These are phyloP conservation scores for Yarrowia porcina DNA, from an alignment of 805 yeast genomes.

Conservation along the genomic window DNA sequence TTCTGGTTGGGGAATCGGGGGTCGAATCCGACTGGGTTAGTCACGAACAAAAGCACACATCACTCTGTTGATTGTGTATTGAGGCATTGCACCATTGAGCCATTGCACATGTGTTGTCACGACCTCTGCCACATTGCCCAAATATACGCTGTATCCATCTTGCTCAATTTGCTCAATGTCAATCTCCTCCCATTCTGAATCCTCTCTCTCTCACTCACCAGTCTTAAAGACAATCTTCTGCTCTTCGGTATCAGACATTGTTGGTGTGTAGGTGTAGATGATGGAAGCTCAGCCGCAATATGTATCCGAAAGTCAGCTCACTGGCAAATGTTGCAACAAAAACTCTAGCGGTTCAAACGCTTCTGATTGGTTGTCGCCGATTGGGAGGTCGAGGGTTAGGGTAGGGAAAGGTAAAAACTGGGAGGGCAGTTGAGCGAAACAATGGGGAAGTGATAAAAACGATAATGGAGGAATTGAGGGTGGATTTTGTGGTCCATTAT, in stretches of 20 bases:
- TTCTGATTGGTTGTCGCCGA: slow-evolving; percentile 15
- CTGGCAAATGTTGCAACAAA: slow-evolving; percentile 9
- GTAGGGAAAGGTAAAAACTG: not conserved
- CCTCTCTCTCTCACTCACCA: not conserved
- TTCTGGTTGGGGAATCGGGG: slow-evolving; percentile 95
- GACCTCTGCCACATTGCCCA: no score
- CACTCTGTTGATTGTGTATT: not conserved
- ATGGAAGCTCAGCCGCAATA: slow-evolving; percentile 21
- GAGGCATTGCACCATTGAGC: no score
- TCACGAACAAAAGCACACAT: not conserved
- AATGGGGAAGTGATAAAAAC: no score
- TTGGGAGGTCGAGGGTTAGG: slow-evolving; percentile 24
- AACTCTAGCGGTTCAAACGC: not conserved
- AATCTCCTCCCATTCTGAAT: no score
- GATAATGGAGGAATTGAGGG: no score
- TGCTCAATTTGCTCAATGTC: not conserved
- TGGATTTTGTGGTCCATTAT: no score
- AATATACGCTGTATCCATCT: no score
- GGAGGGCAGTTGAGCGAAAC: no score
- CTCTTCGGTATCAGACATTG: slow-evolving; percentile 25
- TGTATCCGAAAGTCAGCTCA: slow-evolving; percentile 25
- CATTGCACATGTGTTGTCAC: no score
- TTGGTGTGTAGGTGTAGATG: slow-evolving; percentile 23
- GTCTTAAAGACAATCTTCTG: slow-evolving; percentile 25
- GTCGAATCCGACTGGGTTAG: slow-evolving; percentile 57